Evolutionary conservation across 2,329 filamentous ascomycete species (phyloP).

Genomic region (Fusarium mexicanum): DNA sequence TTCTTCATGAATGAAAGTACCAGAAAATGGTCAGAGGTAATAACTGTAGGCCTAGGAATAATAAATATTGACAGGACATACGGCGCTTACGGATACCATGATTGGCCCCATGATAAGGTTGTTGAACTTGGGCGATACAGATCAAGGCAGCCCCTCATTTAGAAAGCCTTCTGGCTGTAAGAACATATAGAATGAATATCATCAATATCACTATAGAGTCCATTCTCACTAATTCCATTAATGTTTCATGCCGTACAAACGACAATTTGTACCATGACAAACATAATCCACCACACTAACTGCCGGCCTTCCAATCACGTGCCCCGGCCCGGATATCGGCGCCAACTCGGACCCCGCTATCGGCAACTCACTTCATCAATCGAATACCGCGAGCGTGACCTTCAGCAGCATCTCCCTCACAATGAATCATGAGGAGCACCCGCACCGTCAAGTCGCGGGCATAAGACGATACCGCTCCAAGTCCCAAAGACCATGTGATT

Average conservation of each 20-base stretch:
- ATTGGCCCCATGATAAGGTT: background rate
- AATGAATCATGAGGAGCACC: background rate
- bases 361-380: background rate
- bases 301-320: background rate
- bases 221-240: fast-evolving
- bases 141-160: background rate
- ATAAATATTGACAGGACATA: too few relatives aligned
- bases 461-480: conserved; percentile 4
- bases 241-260: fast-evolving
- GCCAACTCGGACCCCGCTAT: background rate
- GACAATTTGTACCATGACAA: background rate
- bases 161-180: fast-evolving
- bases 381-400: background rate
- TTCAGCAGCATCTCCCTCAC: background rate
- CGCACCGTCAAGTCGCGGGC: background rate
- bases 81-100: background rate
- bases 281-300: background rate
- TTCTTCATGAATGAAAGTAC: fast-evolving
- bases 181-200: fast-evolving
- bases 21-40: fast-evolving
- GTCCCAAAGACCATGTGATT: background rate
- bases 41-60: too few relatives aligned
- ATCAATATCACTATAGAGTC: fast-evolving
- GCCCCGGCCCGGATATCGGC: background rate
- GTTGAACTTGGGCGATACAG: fast-evolving